Evolutionary conservation across 352 stramenopile species (phyloP), one percentile per base, ranked within the genome.

Genomic region (Phytophthora syringae): DNA sequence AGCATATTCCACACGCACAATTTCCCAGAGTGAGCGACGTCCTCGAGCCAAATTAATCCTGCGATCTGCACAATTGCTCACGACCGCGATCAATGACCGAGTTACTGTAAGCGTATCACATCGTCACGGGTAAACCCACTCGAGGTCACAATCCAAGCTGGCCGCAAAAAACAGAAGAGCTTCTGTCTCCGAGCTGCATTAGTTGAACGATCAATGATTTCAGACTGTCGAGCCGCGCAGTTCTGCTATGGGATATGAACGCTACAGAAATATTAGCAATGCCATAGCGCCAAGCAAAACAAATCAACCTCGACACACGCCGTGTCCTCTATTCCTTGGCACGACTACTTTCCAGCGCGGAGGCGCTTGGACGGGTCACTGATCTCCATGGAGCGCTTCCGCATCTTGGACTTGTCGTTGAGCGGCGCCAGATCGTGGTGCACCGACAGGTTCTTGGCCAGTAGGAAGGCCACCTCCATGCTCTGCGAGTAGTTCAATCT

Each of bases 401-500:
- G 80, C 25, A 65, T 75, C 30, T 77, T 80, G 10, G 61, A 76
- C 52, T 88, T 84, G 32, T 88, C 76, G 51, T 88, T 89, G 28
- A 91, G 67, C 27, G 82, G 82, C 18, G 82, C 82, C 16, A 86
- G 64, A 16, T 91, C 82, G 64, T 84, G 78, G 52, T 87, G 82
- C 49, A 86, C 70, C 10, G 84, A 91, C 50, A 94, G 61, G 57
- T 82, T 87, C 73, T 99, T 98, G 48, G 97, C 96, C 60, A 99
- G 88, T 59, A 99, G 77, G 74, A 99, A 99, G 16, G 97, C 97
- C 50, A 99, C 87, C 72, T 99, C 97, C 83, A 99, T 93, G 44
- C 95, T 97, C 84, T 99, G 98, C 60, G 90, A 97, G 73, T 98
- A 98, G 81, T 99, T 99, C 47, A 99, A 84, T 47, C 97, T 90